Evolutionary conservation across 148 eudicot species (phyloP).

Genomic region (Silene latifolia): DNA sequence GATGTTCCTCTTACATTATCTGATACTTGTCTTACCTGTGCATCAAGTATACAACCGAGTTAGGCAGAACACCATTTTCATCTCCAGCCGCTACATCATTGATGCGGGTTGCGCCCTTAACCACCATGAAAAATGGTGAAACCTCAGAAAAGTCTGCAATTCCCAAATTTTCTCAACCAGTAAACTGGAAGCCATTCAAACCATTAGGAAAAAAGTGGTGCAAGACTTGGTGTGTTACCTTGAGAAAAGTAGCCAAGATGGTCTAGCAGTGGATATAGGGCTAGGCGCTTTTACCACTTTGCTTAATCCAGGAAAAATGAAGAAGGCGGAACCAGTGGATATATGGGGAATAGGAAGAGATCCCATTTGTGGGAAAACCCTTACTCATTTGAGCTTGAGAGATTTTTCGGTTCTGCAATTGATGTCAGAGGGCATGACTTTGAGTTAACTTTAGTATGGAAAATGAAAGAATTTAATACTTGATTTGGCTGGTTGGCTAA

Average conservation of each 20-base stretch:
- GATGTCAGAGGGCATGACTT: constrained; percentile 19
- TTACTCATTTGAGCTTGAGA: constrained; percentile 13
- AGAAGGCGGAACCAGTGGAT: constrained; percentile 8
- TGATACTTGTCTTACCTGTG: no score
- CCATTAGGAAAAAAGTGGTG: constrained; percentile 29
- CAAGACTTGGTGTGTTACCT: constrained; percentile 32
- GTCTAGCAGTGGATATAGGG: no score
- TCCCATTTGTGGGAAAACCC: constrained; percentile 12
- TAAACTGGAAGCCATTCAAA: constrained; percentile 31
- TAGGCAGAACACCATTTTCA: constrained; percentile 20
- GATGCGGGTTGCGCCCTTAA: constrained; percentile 29
- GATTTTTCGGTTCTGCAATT: constrained; percentile 10
- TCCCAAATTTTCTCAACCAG: constrained; percentile 27
- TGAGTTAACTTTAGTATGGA: constrained; percentile 18
- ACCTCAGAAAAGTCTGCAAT: constrained; percentile 31
- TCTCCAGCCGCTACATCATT: constrained; percentile 26
- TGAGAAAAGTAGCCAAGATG: constrained; percentile 8
- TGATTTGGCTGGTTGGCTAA: no score
- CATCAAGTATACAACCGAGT: no score
- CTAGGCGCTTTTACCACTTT: no score
- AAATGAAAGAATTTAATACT: no score
- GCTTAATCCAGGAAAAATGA: no score
- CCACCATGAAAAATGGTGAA: constrained; percentile 35
- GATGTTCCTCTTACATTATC: not conserved
- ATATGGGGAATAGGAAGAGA: constrained; percentile 17